Base-by-base conservation (phyloP, 163 green algal species). In the Scenedesmus sp. region DNA sequence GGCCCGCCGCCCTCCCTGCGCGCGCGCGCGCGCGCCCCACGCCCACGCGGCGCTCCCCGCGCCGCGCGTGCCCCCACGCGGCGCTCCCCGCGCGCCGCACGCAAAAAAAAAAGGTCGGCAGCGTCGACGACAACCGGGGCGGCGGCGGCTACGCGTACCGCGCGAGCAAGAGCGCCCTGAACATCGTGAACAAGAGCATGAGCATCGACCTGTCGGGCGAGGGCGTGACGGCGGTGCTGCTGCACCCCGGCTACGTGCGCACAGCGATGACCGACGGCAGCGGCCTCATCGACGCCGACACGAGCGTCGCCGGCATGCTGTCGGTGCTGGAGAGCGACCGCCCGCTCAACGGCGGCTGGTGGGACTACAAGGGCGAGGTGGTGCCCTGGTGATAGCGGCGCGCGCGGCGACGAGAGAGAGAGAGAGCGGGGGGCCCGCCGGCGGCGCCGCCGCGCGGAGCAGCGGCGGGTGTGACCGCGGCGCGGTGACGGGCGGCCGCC, bases 101-200 rank as follows among this genome's bases (percentile, higher is more conserved):
- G n/a, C n/a, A n/a, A n/a, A n/a, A n/a, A n/a, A n/a, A n/a, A n/a
- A n/a, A n/a, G n/a, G 56, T 78, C 24, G 70, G 70, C 2, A 67
- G 50, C 17, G 72, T 80, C 10, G 72, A 72, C 39, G 58, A 72
- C 44, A 80, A 72, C 44, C 44, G 45, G 10, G 20, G 45, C 2
- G 72, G 72, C 4, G 72, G 72, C 24, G 70, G 60, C 34, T 74
- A 65, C 18, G 22, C 73, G 1, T 81, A 81, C 60, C 31, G 73
- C 20, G 82, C 88, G 20, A 86, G 65, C 63, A 93, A 94, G 75
- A 78, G 83, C 0, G 90, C 90, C 0, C 77, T 93, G 6, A 94
- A 94, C 76, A 88, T 89, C 29, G 79, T 92, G 28, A 90, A 83
- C 78, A 90, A 90, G 67, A 80, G 70, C 24, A 57, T 94, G 75